These are phyloP conservation scores for Boletus eberwhitei DNA, from an alignment of 768 basidiomycete species.

Conservation along the genomic window DNA sequence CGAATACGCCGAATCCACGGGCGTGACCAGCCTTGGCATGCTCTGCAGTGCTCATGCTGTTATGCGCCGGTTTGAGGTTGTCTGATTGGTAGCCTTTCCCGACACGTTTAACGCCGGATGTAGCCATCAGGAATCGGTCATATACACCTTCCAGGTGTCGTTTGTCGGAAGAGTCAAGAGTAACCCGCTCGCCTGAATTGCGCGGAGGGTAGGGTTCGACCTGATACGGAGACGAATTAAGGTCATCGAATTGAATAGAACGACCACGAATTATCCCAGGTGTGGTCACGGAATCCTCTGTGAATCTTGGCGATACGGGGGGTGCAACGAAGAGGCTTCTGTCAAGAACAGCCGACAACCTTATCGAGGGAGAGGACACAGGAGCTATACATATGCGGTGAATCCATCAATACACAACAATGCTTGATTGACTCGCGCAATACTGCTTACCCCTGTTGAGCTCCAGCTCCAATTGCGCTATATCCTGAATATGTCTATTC, in stretches of 20 bases:
- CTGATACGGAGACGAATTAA: constrained; percentile 57
- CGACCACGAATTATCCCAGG: constrained; percentile 13
- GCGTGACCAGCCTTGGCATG: constrained; percentile 16
- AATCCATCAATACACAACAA: constrained; percentile 3
- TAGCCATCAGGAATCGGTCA: constrained; percentile 80
- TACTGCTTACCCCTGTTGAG: constrained; percentile 53
- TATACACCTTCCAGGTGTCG: constrained; percentile 72
- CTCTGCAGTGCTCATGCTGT: constrained; percentile 24
- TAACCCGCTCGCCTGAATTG: constrained; percentile 33
- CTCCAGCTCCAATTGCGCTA: constrained; percentile 63
- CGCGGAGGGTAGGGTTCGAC: constrained; percentile 65
- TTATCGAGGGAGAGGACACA: constrained; percentile 39
- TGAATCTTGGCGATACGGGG: constrained; percentile 36
- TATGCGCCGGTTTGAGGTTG: constrained; percentile 43
- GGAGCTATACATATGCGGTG: constrained; percentile 25
- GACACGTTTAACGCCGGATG: constrained; percentile 72
- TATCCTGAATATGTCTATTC: constrained; percentile 62
- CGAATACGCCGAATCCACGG: constrained; percentile 30
- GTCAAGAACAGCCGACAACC: constrained; percentile 67
- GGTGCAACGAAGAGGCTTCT: constrained; percentile 64
- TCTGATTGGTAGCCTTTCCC: constrained; percentile 83
- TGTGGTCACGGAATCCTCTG: constrained; percentile 35
- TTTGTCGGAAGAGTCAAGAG: constrained; percentile 53
- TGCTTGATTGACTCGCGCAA: neutral
- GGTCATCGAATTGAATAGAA: constrained; percentile 36